Evolutionary conservation across 2,329 filamentous ascomycete species (phyloP).

Genomic region (Neoscytalidium dimidiatum): DNA sequence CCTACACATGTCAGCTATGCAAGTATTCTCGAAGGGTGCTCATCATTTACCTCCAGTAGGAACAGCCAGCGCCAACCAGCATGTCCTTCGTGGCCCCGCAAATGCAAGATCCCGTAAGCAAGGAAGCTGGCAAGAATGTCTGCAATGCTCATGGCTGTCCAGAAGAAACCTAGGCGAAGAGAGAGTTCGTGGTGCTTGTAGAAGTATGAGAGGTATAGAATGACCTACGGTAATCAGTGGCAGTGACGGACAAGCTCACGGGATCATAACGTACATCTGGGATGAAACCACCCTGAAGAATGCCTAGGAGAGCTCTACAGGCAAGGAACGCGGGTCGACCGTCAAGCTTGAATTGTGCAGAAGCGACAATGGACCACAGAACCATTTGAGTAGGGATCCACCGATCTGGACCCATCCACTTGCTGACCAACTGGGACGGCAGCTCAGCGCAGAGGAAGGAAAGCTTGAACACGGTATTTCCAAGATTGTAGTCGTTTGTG

Average conservation of each 20-base stretch:
- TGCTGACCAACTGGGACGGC: conserved; percentile 28
- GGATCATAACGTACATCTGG: conserved; percentile 27
- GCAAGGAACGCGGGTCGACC: conserved; percentile 44
- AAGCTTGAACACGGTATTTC: conserved; percentile 27
- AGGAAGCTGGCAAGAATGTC: conserved; percentile 37
- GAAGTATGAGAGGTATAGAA: conserved; percentile 42
- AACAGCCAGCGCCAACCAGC: conserved; percentile 18
- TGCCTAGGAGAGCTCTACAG: conserved; percentile 47
- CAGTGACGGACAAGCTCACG: background rate
- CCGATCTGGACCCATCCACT: conserved; percentile 29
- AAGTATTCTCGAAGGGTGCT: too few species aligned
- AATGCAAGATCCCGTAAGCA: conserved; percentile 31
- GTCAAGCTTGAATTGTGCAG: conserved; percentile 41
- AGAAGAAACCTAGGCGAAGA: conserved; percentile 45
- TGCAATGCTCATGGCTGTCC: conserved; percentile 37
- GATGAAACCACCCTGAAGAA: conserved; percentile 55
- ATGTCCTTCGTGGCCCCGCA: background rate
- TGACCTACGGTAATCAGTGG: conserved; percentile 14
- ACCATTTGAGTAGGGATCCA: conserved; percentile 49
- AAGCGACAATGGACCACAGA: conserved; percentile 44
- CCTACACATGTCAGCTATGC: conserved; percentile 18
- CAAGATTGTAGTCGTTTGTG: conserved; percentile 30
- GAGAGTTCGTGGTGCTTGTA: conserved; percentile 43
- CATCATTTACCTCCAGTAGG: background rate
- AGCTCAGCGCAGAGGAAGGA: conserved; percentile 28